Percentiles rank a stretch among this genome's conserved stretches.
Evolutionary conservation across 176 grass and related monocot genomes (phyloP).

Genomic region (Zea luxurians): DNA sequence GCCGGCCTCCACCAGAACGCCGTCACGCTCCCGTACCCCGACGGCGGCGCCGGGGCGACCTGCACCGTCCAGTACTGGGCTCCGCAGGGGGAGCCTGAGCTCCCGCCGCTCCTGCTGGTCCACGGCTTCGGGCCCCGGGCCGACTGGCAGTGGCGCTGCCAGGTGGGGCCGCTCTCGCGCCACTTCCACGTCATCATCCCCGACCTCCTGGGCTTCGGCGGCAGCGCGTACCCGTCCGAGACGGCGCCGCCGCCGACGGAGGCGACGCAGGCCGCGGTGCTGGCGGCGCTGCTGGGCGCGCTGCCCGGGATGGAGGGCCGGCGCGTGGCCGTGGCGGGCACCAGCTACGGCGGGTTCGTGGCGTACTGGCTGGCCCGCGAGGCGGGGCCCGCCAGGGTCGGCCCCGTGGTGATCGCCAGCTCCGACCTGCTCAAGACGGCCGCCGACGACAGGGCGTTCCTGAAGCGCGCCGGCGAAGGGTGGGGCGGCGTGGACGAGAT

Average conservation of each 20-base stretch:
- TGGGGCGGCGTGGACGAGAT: constrained; percentile 22
- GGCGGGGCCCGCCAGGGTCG: constrained; percentile 36
- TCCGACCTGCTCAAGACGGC: constrained; percentile 74
- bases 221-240: constrained; percentile 11
- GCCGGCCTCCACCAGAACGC: constrained; percentile 63
- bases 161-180: constrained; percentile 41
- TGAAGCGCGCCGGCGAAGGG: constrained; percentile 44
- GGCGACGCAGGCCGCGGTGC: constrained; percentile 55
- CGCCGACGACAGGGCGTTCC: constrained; percentile 57
- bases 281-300: constrained; percentile 57
- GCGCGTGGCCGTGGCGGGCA: constrained; percentile 52
- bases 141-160: constrained; percentile 71
- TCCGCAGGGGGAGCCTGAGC: constrained; percentile 32
- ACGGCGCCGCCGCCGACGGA: constrained; percentile 46
- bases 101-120: constrained; percentile 62
- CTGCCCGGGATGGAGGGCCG: constrained; percentile 15
- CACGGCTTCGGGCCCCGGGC: constrained; percentile 77
- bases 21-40: constrained; percentile 47
- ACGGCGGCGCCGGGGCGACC: background rate
- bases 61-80: constrained; percentile 44
- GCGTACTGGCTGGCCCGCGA: constrained; percentile 60
- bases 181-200: constrained; percentile 68
- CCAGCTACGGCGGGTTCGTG: constrained; percentile 91
- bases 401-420: constrained; percentile 72
- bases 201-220: constrained; percentile 84